Base-by-base conservation (phyloP, 2,329 filamentous ascomycete genomes). In the Trichoderma brevicompactum region DNA sequence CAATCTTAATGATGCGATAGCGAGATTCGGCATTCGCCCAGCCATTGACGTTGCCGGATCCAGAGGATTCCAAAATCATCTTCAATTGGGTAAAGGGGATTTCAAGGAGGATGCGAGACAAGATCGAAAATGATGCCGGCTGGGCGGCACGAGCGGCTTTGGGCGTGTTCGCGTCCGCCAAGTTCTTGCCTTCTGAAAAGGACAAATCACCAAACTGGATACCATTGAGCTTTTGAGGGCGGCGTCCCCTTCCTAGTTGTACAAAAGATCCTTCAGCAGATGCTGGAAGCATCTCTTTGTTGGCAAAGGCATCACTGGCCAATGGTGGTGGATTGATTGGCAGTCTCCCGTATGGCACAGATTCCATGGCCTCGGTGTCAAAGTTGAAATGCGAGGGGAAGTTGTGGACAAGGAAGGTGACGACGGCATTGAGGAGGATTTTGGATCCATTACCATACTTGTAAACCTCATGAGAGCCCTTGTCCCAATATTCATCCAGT, bases 151-250 rank as follows among this genome's bases (percentile, higher is more conserved):
- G 71, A 7, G 70, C 66, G 6, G 70, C 70, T 19, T 70, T 73
- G 7, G 73, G 74, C 46, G 70, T 73, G 41, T 78, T 78, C 3
- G 77, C 74, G 7, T 69, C 69, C 9, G 70, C 50, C 8, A 68
- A 70, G 38, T 68, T 69, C 23, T 72, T 65, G 23, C 70, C 70
- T 23, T 76, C 74, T 0, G 70, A 66, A 68, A 78, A 56, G 70
- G 85, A 79, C 19, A 89, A 78, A 69, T 92, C 89, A n/a, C 90
- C 90, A 71, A 92, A 92, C 67, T 87, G 86, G 60, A 92, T 91
- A 67, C 82, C 83, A 67, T 83, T 85, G 10, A 90, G 78, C 32
- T 87, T 84, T 44, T 77, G 76, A 54, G 83, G 81, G 58, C 86
- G 76, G 60, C 77, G 80, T 7, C 72, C 73, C 58, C 72, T 75